phyloP scores from a whole-genome alignment of 2,329 filamentous ascomycete species.

The Diplocarpon rosae region DNA sequence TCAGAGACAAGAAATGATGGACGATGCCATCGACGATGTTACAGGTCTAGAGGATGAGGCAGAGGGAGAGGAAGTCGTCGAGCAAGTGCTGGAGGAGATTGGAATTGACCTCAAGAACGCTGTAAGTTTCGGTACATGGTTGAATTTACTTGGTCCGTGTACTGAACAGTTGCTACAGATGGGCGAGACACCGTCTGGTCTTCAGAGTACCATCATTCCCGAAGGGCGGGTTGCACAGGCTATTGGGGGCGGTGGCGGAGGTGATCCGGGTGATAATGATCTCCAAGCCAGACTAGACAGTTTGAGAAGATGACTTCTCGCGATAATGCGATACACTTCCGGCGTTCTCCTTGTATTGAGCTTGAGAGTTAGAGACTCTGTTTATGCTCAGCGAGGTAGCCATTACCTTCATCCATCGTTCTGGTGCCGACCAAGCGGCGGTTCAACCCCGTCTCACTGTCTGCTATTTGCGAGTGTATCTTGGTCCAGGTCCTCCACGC shows the following conservation, averaged over 20 bases:
- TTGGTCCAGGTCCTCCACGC: no score
- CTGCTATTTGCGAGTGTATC: no score
- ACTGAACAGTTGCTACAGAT: conserved; percentile 44
- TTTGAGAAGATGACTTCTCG: conserved; percentile 33
- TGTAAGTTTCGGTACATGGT: conserved; percentile 43
- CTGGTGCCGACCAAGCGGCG: neutral
- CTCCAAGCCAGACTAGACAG: conserved; percentile 89
- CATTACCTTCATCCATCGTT: no score
- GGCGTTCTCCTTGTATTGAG: conserved; percentile 13
- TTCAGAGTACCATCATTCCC: conserved; percentile 61
- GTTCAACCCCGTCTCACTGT: neutral
- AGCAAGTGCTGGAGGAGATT: conserved; percentile 93
- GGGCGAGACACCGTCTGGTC: conserved; percentile 77
- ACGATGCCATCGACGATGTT: conserved; percentile 94
- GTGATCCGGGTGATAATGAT: conserved; percentile 70
- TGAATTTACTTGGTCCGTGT: neutral
- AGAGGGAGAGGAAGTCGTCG: conserved; percentile 92
- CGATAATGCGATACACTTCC: conserved; percentile 1
- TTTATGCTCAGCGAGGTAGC: no score
- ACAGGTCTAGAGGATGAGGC: conserved; percentile 86
- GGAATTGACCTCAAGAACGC: conserved; percentile 84
- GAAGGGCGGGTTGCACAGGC: conserved; percentile 80
- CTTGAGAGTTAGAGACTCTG: conserved; percentile 6
- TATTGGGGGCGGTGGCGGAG: conserved; percentile 59
- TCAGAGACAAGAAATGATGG: conserved; percentile 98